These are phyloP conservation scores for Diutina catenulata DNA, from an alignment of 1,139 yeast genomes.

Conservation along the genomic window DNA sequence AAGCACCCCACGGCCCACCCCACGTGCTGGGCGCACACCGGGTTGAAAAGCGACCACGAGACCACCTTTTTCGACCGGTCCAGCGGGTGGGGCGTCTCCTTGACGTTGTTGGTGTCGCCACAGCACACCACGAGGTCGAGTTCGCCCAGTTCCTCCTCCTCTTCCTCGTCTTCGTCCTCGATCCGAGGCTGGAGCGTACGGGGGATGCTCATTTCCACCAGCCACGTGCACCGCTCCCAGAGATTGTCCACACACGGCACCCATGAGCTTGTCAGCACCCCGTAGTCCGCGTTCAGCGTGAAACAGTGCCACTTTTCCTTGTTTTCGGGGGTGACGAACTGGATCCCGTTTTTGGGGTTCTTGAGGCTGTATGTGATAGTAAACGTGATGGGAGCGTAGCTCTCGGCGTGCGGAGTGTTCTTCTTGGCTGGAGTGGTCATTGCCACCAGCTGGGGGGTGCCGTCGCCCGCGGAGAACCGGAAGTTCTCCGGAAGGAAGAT, in stretches of 20 bases:
- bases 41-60: conserved; percentile 70
- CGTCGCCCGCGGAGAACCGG: conserved; percentile 47
- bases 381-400: conserved; percentile 62
- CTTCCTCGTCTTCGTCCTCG: conserved; percentile 31
- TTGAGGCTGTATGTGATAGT: conserved; percentile 54
- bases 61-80: conserved; percentile 68
- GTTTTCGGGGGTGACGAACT: conserved; percentile 39
- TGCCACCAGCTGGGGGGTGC: conserved; percentile 9
- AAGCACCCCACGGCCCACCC: conserved; percentile 96
- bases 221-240: conserved; percentile 91
- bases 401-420: conserved; percentile 21
- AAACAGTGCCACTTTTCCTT: conserved; percentile 68
- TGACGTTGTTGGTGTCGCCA: conserved; percentile 49
- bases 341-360: conserved; percentile 67
- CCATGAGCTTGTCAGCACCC: conserved; percentile 87
- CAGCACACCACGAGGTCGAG: conserved; percentile 62
- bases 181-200: conserved; percentile 60
- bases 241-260: conserved; percentile 89
- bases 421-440: conserved; percentile 22
- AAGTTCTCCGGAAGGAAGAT: conserved; percentile 65
- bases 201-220: conserved; percentile 72
- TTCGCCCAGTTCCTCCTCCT: conserved; percentile 38
- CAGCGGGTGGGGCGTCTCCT: conserved; percentile 35
- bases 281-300: conserved; percentile 69
- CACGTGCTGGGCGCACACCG: conserved; percentile 90